Evolutionary conservation across 164 flowering plant species (phyloP), one percentile per base, ranked within the genome.

Genomic region (Annona squamosa): DNA sequence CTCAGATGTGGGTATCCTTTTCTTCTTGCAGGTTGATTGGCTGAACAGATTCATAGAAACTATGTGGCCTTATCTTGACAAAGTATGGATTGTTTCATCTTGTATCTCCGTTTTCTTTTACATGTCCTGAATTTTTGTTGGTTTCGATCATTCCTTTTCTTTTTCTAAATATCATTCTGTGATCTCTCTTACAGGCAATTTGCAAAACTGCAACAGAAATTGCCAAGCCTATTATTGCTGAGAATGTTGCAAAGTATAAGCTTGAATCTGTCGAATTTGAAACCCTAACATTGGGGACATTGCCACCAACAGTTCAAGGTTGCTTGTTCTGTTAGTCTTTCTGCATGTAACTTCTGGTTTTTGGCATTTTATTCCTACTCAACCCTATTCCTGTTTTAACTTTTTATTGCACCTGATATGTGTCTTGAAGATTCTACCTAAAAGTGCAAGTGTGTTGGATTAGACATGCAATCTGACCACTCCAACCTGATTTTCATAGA

Each of bases 241-340:
- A 96, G 82, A 92, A 96, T 76, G 90, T 90, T 74, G 95, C 90
- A 5, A 88, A 96, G 77, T 96, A 89, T 78, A 96, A 93, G 79
- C 91, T 96, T 65, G 94, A 96, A 9, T 88, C 97, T 1, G 92
- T 93, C 74, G 97, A 93, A 69, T 96, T 96, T 80, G 94, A 96
- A 77, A 71, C 74, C 46, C 88, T 96, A 66, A 84, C 97, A 17
- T 82, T 96, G 72, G 99, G 99, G 56, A 69, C 94, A 65, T 80
- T 96, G 45, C 97, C 99, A 37, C 99, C 98, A 72, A 91, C 97
- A 61, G 93, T 96, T 82, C 98, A 90, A 82, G 99, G 99, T 94
- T 46, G 74, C 84, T 70, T 63, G 63, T 42, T 73, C 41, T 10
- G 52, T 48, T 48, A 7, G 52, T 48, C 9, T 48, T 4, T 48